A percentile compares a stretch with the other conserved stretches of the same genome.
Evolutionary conservation across 78 protist species (phyloP).

Genomic region (Dictyostelium citrinum): DNA sequence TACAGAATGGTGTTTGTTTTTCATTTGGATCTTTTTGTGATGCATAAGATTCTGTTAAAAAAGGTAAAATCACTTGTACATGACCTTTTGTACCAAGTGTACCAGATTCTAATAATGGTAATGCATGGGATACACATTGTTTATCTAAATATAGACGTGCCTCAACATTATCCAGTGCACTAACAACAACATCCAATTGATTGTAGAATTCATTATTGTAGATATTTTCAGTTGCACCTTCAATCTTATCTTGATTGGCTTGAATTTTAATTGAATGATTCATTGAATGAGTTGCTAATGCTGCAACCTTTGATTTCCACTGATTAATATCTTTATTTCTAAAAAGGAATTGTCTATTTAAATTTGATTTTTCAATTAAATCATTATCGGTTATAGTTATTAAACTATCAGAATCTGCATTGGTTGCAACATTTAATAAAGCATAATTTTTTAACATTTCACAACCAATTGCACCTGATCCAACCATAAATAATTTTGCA

Average conservation of each 20-base stretch:
- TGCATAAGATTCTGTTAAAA: constrained; percentile 67
- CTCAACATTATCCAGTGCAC: constrained; percentile 97
- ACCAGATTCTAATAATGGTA: constrained; percentile 98
- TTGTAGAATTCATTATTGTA: constrained; percentile 85
- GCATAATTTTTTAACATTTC: constrained; percentile 96
- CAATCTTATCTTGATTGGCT: constrained; percentile 80
- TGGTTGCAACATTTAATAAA: constrained; percentile 90
- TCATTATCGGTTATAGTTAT: constrained; percentile 98
- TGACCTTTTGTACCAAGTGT: constrained; percentile 98
- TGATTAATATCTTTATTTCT: constrained; percentile 86
- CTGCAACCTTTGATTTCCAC: constrained; percentile 93
- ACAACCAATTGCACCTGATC: constrained; percentile 99
- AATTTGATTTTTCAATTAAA: constrained; percentile 95
- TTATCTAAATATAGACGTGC: constrained; percentile 96
- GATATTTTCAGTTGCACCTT: constrained; percentile 91
- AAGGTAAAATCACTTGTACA: constrained; percentile 88
- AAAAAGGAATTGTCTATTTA: constrained; percentile 98
- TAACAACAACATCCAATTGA: constrained; percentile 83
- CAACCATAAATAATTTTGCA: constrained; percentile 90
- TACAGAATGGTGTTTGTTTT: constrained; percentile 95
- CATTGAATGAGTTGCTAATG: constrained; percentile 91
- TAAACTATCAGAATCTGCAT: constrained; percentile 74
- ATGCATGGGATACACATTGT: constrained; percentile 86
- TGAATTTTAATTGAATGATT: constrained; percentile 84
- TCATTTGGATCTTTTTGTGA: constrained; percentile 78